A percentile compares a stretch with the other conserved stretches of the same genome.
phyloP scores from a whole-genome alignment of 2,329 filamentous ascomycete genomes.

The Dactylellina drechsleri region DNA sequence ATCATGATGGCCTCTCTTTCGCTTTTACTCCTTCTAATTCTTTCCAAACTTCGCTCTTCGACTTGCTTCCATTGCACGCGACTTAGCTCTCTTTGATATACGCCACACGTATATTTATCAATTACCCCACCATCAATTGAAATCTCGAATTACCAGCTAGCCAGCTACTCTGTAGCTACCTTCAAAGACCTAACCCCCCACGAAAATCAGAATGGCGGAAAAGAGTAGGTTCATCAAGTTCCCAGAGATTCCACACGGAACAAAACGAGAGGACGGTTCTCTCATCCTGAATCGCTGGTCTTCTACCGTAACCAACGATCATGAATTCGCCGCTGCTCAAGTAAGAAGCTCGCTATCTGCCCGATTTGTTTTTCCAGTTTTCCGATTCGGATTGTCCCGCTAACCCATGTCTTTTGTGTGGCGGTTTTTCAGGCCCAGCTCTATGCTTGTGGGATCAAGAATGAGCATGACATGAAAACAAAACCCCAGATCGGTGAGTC shows the following conservation, averaged over 20 bases:
- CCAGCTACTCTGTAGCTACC: too few relatives aligned
- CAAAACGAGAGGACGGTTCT: slow-evolving; percentile 66
- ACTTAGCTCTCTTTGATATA: slow-evolving; percentile 16
- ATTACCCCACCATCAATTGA: slow-evolving; percentile 35
- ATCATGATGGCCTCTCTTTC: neutral
- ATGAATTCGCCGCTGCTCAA: slow-evolving; percentile 93
- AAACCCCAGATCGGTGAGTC: slow-evolving; percentile 82
- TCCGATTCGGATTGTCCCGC: slow-evolving; percentile 17
- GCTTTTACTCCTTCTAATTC: slow-evolving; percentile 6
- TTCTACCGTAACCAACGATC: slow-evolving; percentile 78
- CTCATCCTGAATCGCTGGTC: slow-evolving; percentile 86
- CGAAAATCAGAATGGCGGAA: slow-evolving; percentile 38
- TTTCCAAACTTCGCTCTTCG: slow-evolving; percentile 2
- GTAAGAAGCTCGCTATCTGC: slow-evolving; percentile 63
- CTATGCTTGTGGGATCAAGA: slow-evolving; percentile 88
- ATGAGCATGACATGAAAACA: slow-evolving; percentile 84
- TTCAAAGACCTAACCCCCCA: neutral
- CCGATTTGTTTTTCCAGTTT: neutral
- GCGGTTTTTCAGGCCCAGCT: slow-evolving; percentile 79
- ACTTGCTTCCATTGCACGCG: slow-evolving; percentile 27
- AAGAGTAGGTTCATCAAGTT: slow-evolving; percentile 57
- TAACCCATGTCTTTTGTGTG: slow-evolving; percentile 23
- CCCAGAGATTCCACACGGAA: slow-evolving; percentile 57
- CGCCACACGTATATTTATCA: neutral
- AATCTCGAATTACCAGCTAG: neutral